These are phyloP conservation scores for Talaromyces ruber DNA, from an alignment of 495 filamentous ascomycete species.

Conservation along the genomic window DNA sequence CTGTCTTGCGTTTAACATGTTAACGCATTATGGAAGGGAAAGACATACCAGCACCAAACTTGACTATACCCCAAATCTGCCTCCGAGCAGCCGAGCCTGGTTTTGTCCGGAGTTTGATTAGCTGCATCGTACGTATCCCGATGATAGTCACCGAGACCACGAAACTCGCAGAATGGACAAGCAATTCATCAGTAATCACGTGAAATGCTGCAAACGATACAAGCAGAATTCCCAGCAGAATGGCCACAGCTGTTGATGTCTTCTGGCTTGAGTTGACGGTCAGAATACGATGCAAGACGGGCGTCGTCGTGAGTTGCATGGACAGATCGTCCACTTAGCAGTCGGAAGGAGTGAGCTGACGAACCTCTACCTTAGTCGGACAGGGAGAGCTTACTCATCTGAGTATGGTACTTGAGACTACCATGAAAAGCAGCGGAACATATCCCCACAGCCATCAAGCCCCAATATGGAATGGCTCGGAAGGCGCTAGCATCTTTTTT, in stretches of 20 bases:
- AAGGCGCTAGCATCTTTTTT: conserved; percentile 10
- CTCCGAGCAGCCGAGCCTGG: conserved; percentile 6
- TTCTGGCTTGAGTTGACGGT: neutral
- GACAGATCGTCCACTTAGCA: neutral
- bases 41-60: neutral
- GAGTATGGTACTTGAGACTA: conserved; percentile 42
- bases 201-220: neutral
- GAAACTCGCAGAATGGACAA: conserved; percentile 5
- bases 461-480: conserved; percentile 35
- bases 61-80: neutral
- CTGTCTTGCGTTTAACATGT: conserved; percentile 9
- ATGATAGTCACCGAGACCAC: conserved; percentile 12
- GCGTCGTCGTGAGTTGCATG: neutral
- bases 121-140: conserved; percentile 24
- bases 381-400: conserved; percentile 34
- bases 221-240: neutral
- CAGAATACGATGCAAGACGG: neutral
- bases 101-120: conserved; percentile 12
- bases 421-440: conserved; percentile 43
- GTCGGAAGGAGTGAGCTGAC: neutral
- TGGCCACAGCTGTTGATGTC: neutral
- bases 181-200: neutral
- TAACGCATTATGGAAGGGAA: neutral
- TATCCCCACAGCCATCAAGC: conserved; percentile 49
- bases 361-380: neutral